These are phyloP conservation scores for Kwoniella sp. DNA, from an alignment of 768 basidiomycete genomes.

Conservation along the genomic window DNA sequence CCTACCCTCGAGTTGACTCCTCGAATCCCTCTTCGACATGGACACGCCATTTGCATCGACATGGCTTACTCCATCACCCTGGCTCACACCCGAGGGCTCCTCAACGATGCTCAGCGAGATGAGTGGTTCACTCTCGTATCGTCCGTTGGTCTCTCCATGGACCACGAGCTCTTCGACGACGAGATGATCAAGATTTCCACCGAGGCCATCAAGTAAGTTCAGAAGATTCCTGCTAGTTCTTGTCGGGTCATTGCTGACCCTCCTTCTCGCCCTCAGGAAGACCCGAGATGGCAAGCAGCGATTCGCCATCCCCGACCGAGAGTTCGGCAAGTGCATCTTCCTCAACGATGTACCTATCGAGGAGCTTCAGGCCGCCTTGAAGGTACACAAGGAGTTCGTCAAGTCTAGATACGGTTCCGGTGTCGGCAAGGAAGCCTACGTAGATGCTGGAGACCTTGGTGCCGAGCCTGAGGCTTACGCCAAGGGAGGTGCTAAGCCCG, in stretches of 20 bases:
- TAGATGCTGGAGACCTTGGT: slow-evolving; percentile 56
- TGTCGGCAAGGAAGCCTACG: slow-evolving; percentile 55
- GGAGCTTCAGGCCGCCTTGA: slow-evolving; percentile 51
- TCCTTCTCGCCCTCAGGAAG: slow-evolving; percentile 18
- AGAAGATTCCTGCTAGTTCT: neutral
- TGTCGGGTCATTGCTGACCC: neutral
- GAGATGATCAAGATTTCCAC: slow-evolving; percentile 53
- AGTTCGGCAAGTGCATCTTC: slow-evolving; percentile 55
- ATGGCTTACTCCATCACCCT: slow-evolving; percentile 57
- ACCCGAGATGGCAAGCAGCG: slow-evolving; percentile 55
- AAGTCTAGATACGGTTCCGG: slow-evolving; percentile 46
- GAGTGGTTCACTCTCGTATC: slow-evolving; percentile 54
- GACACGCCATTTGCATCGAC: slow-evolving; percentile 56
- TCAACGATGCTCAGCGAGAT: slow-evolving; percentile 54
- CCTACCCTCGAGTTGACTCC: slow-evolving; percentile 55
- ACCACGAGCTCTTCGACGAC: slow-evolving; percentile 54
- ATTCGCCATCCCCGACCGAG: slow-evolving; percentile 54
- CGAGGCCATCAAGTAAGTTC: slow-evolving; percentile 52
- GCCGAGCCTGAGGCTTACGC: slow-evolving; percentile 49
- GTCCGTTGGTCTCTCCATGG: slow-evolving; percentile 55
- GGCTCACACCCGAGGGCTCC: slow-evolving; percentile 53
- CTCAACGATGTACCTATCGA: slow-evolving; percentile 56
- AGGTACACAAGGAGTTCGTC: slow-evolving; percentile 55
- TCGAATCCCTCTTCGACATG: slow-evolving; percentile 54
- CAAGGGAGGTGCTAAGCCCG: slow-evolving; percentile 18